Percentiles rank a stretch among this genome's conserved stretches.
Evolutionary conservation across 75 land plant genomes (phyloP).

Genomic region (Picea glauca): DNA sequence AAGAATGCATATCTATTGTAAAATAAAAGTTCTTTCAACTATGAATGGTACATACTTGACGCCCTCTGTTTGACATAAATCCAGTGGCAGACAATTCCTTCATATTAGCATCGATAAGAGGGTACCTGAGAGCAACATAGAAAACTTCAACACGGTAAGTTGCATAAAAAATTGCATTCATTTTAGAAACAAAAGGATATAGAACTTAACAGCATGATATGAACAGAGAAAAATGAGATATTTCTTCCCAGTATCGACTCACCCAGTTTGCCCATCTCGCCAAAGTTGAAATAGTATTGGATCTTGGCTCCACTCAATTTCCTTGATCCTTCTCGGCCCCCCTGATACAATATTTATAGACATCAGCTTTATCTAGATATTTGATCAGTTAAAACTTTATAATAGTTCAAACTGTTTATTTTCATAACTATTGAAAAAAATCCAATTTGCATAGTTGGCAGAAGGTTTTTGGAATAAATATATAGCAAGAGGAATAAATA

Average conservation of each 20-base stretch:
- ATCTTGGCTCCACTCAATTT: slow-evolving; percentile 74
- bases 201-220: neutral
- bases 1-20: neutral
- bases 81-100: slow-evolving; percentile 88
- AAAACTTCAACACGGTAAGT: neutral
- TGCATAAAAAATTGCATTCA: slow-evolving; percentile 9
- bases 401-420: neutral
- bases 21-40: neutral
- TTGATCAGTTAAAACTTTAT: neutral
- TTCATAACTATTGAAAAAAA: neutral
- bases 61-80: slow-evolving; percentile 98
- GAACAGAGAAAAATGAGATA: neutral
- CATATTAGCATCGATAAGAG: slow-evolving; percentile 97
- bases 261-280: slow-evolving; percentile 95
- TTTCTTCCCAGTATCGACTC: neutral
- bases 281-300: slow-evolving; percentile 65
- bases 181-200: neutral
- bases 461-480: neutral
- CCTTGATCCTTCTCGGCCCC: slow-evolving; percentile 82
- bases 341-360: slow-evolving; percentile 33
- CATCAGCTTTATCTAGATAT: neutral
- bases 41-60: slow-evolving; percentile 59
- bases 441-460: neutral
- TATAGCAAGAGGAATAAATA: neutral
- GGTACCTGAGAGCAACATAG: slow-evolving; percentile 53